Conservation (phyloP, 148 eudicot species). For the Drosera capensis region DNA sequence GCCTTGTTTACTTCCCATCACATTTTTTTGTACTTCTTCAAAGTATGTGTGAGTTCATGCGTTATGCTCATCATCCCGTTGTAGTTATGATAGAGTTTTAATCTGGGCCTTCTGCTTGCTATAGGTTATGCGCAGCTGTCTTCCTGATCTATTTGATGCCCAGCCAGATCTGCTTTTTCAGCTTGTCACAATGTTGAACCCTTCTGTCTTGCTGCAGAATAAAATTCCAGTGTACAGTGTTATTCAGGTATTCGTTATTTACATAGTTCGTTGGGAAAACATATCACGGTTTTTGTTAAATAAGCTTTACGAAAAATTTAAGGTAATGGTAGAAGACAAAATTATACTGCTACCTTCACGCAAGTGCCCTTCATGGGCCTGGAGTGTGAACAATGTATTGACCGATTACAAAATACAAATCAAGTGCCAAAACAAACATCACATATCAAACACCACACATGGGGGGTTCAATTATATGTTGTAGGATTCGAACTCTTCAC, state of each 20-base stretch:
- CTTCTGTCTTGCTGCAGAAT: conserved; percentile 76
- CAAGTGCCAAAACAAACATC: too few relatives aligned
- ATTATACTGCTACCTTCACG: too few relatives aligned
- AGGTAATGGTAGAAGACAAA: too few relatives aligned
- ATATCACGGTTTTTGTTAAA: not conserved
- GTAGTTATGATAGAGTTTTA: too few relatives aligned
- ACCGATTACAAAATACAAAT: too few relatives aligned
- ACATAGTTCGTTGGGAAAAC: not conserved
- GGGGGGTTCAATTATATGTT: too few relatives aligned
- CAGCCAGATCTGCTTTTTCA: conserved; percentile 97
- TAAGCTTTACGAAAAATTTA: too few relatives aligned
- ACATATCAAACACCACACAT: too few relatives aligned
- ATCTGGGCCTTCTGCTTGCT: conserved; percentile 1
- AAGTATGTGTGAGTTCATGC: not conserved
- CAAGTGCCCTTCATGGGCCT: too few relatives aligned
- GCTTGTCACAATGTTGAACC: conserved; percentile 98
- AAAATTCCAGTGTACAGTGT: conserved; percentile 89
- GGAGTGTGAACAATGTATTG: too few relatives aligned
- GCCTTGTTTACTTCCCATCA: not conserved
- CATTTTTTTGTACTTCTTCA: not conserved
- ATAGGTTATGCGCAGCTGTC: conserved; percentile 84
- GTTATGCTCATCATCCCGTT: not conserved
- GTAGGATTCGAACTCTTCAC: too few relatives aligned
- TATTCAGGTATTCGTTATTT: conserved; percentile 48
- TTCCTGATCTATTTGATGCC: conserved; percentile 95